Conservation (phyloP, 768 basidiomycete species). For the Lactarius sanguifluus region DNA sequence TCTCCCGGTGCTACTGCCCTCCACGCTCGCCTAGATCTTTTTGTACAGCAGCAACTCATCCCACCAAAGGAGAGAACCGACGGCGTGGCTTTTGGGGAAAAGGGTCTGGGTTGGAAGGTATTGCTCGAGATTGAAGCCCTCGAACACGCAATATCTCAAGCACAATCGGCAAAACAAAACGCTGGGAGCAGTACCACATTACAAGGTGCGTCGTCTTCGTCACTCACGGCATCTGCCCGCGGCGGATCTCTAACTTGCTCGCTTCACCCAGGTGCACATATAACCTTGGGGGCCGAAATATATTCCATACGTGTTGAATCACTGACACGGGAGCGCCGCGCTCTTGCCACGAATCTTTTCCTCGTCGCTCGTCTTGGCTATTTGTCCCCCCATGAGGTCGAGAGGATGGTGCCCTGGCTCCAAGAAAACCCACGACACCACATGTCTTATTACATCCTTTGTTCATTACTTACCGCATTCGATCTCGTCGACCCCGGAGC, state of each 20-base stretch:
- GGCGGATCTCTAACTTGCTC: not conserved
- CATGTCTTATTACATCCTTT: constrained; percentile 68
- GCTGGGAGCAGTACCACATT: constrained; percentile 61
- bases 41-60: constrained; percentile 56
- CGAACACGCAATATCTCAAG: constrained; percentile 51
- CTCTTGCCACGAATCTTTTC: constrained; percentile 62
- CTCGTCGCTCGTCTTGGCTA: constrained; percentile 62
- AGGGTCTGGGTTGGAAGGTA: constrained; percentile 53
- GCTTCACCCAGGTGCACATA: constrained; percentile 39
- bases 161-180: constrained; percentile 58
- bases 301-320: constrained; percentile 69
- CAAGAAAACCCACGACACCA: constrained; percentile 61
- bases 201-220: constrained; percentile 46
- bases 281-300: constrained; percentile 63
- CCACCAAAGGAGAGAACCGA: constrained; percentile 38
- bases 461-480: constrained; percentile 61
- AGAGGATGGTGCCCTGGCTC: constrained; percentile 70
- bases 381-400: constrained; percentile 59
- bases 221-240: not conserved
- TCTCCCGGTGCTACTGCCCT: constrained; percentile 46
- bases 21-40: constrained; percentile 52
- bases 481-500: constrained; percentile 61
- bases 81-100: constrained; percentile 34
- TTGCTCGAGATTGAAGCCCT: constrained; percentile 65
- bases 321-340: constrained; percentile 69